Evolutionary conservation across 345 rosid species (phyloP).

Genomic region (Eucalyptus polybractea): DNA sequence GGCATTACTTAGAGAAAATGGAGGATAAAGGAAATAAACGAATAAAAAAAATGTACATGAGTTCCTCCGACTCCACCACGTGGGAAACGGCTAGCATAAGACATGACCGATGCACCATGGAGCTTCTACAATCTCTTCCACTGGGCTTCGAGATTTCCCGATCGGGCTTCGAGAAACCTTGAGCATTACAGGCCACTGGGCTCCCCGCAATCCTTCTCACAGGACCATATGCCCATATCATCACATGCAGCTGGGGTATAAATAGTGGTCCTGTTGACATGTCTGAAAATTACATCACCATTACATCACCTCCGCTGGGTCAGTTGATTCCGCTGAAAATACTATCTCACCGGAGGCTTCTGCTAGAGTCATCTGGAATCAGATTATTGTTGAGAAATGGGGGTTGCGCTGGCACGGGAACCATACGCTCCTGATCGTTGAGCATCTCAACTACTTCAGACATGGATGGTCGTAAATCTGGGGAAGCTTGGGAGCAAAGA

Average conservation of each 20-base stretch:
- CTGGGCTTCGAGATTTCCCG: background rate
- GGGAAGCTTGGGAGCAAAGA: constrained; percentile 7
- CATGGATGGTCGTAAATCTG: constrained; percentile 3
- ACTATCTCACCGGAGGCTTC: background rate
- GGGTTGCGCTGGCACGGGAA: constrained; percentile 2
- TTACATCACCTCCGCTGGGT: background rate
- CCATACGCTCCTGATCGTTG: background rate
- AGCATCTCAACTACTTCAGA: background rate
- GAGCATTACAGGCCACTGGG: background rate
- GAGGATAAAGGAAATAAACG: background rate
- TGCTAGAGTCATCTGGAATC: background rate
- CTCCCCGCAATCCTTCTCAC: background rate
- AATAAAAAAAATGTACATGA: no score
- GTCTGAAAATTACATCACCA: background rate
- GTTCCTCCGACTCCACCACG: no score
- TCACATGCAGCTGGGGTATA: background rate
- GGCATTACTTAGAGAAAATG: background rate
- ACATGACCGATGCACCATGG: background rate
- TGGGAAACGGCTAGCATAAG: background rate
- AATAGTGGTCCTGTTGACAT: background rate
- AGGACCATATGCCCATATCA: background rate
- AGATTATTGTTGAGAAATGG: background rate
- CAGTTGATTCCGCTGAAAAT: background rate
- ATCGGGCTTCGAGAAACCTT: background rate
- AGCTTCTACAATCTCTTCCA: background rate